A percentile compares a stretch with the other conserved stretches of the same genome.
These are phyloP conservation scores for Eucalyptus tenuipes DNA, from an alignment of 345 rosid species.

Conservation along the genomic window DNA sequence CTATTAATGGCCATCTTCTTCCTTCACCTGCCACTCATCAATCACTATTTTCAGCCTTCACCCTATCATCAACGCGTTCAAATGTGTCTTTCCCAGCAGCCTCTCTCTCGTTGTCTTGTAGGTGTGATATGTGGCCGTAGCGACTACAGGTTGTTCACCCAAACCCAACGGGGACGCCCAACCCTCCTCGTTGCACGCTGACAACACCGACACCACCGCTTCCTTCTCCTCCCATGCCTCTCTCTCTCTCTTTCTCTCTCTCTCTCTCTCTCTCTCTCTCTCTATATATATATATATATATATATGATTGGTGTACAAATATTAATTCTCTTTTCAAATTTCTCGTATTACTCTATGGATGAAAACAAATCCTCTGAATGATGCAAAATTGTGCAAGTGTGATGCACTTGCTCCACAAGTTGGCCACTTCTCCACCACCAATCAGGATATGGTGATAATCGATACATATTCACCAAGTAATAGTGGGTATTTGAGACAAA, in stretches of 20 bases:
- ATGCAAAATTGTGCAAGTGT: not conserved
- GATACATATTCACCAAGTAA: not conserved
- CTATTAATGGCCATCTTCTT: not conserved
- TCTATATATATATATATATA: not conserved
- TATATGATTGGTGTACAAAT: not conserved
- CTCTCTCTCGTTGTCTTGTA: not conserved
- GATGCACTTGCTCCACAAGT: not conserved
- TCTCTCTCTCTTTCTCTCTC: not conserved
- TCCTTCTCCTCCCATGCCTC: not conserved
- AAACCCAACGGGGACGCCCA: not conserved
- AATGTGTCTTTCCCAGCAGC: not conserved
- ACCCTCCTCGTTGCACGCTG: not conserved
- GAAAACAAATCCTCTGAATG: not conserved
- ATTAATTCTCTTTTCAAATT: not conserved
- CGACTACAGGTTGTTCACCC: not conserved
- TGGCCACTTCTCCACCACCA: not conserved
- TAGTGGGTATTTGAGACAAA: not conserved
- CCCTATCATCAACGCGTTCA: not conserved
- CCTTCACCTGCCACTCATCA: not conserved
- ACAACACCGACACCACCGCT: not conserved
- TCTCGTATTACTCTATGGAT: not conserved
- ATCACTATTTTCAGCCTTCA: not conserved
- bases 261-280: not conserved
- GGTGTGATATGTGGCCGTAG: not conserved
- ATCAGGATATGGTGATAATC: not conserved